These are phyloP conservation scores for Coemansia sp. DNA, from an alignment of 192 early-diverging fungal species.

Conservation along the genomic window DNA sequence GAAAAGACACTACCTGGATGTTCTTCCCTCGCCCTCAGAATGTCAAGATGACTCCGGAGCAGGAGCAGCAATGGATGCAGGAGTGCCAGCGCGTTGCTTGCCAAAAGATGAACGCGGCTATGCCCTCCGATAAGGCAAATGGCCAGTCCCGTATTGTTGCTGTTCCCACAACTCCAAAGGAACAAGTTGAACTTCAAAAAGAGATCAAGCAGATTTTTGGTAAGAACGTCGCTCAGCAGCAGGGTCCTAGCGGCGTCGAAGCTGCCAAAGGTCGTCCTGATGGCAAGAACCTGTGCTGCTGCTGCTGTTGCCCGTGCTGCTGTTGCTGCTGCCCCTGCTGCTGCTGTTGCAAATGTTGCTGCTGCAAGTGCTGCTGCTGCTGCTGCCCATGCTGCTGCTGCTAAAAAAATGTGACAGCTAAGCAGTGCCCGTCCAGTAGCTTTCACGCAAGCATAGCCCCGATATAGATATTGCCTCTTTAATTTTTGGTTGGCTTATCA, in stretches of 20 bases:
- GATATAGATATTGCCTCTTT: too few relatives aligned
- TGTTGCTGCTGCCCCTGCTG: constrained; percentile 13
- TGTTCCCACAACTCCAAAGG: background rate
- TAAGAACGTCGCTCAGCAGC: background rate
- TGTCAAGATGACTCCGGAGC: constrained; percentile 7
- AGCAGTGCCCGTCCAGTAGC: too few relatives aligned
- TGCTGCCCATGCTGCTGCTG: constrained; percentile 15
- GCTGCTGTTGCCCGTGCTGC: constrained; percentile 8
- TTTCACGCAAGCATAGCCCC: too few relatives aligned
- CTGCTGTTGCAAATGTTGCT: background rate
- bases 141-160: constrained; percentile 6
- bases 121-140: background rate
- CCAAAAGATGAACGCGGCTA: constrained; percentile 4
- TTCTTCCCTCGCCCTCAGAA: constrained; percentile 12
- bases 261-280: constrained; percentile 7
- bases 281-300: constrained; percentile 18
- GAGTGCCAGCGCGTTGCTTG: constrained; percentile 10
- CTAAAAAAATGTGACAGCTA: constrained; percentile 3
- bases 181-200: constrained; percentile 6
- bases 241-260: background rate
- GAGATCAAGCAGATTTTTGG: constrained; percentile 2
- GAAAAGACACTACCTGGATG: constrained; percentile 9
- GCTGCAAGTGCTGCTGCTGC: constrained; percentile 7
- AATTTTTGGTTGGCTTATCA: background rate
- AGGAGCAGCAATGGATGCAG: constrained; percentile 11